phyloP scores from a whole-genome alignment of 805 yeast genomes.

The Komagataella pastoris region DNA sequence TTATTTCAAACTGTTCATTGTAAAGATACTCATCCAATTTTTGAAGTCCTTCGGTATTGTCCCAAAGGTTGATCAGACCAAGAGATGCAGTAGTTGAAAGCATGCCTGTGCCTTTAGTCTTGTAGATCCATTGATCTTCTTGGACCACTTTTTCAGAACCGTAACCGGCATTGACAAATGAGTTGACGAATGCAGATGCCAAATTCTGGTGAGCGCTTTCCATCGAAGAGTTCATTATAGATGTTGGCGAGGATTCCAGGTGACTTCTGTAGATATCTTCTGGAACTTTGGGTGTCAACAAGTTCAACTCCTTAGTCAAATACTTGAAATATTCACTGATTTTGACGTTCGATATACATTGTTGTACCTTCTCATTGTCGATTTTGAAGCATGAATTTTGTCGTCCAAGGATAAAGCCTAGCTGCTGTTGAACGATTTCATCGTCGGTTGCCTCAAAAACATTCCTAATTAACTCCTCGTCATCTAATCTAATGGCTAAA shows the following conservation, averaged over 20 bases:
- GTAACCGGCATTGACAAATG: conserved; percentile 83
- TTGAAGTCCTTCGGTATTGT: conserved; percentile 79
- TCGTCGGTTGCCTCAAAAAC: conserved; percentile 79
- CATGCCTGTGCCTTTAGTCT: conserved; percentile 88
- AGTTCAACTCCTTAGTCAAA: conserved; percentile 75
- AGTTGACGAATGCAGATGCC: conserved; percentile 90
- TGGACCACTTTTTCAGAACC: conserved; percentile 74
- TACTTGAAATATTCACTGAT: conserved; percentile 70
- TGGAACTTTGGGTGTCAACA: conserved; percentile 83
- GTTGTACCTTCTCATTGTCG: conserved; percentile 67
- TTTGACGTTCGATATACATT: conserved; percentile 68
- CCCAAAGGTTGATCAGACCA: conserved; percentile 89
- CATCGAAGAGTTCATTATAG: conserved; percentile 27
- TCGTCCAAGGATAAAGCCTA: conserved; percentile 78
- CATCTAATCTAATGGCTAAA: conserved; percentile 80
- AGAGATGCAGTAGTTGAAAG: conserved; percentile 81
- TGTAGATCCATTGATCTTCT: conserved; percentile 73
- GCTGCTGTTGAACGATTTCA: conserved; percentile 65
- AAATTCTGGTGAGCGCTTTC: conserved; percentile 93
- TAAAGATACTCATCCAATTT: conserved; percentile 79
- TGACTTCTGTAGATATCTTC: conserved; percentile 91
- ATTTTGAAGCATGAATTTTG: conserved; percentile 72
- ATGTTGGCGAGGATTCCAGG: conserved; percentile 39
- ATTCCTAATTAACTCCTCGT: conserved; percentile 59
- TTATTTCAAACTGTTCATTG: conserved; percentile 72